A percentile compares a stretch with the other conserved stretches of the same genome.
These are phyloP conservation scores for Paecilomyces sp. DNA, from an alignment of 2,329 filamentous ascomycete species.

Conservation along the genomic window DNA sequence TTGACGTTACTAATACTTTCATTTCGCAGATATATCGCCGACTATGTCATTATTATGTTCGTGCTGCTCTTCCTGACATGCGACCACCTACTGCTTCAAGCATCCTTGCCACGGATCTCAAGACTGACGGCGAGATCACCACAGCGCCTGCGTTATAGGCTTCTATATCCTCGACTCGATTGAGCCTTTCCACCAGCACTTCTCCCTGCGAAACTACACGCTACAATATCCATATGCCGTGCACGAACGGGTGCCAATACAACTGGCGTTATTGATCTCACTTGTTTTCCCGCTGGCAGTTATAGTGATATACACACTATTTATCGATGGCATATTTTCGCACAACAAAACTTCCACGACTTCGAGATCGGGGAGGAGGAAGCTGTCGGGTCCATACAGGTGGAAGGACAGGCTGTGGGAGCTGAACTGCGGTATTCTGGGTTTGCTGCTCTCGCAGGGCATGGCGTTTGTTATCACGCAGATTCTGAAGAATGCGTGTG, in stretches of 20 bases:
- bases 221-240: constrained; percentile 53
- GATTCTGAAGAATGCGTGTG: constrained; percentile 52
- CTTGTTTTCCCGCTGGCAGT: constrained; percentile 43
- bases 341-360: constrained; percentile 36
- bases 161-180: constrained; percentile 48
- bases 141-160: constrained; percentile 43
- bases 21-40: constrained; percentile 45
- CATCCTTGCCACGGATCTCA: not conserved
- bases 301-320: constrained; percentile 50
- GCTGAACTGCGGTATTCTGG: constrained; percentile 53
- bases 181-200: constrained; percentile 52
- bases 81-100: not conserved
- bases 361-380: constrained; percentile 27
- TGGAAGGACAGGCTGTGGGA: constrained; percentile 55
- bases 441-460: constrained; percentile 47
- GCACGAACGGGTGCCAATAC: constrained; percentile 48
- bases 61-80: constrained; percentile 12
- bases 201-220: constrained; percentile 50
- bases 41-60: constrained; percentile 55
- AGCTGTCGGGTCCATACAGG: constrained; percentile 40
- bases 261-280: constrained; percentile 42
- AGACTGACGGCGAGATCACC: constrained; percentile 3
- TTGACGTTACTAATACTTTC: not conserved
- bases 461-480: constrained; percentile 53
- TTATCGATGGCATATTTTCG: constrained; percentile 54